Conservation (phyloP, 805 yeast genomes). For the Saturnispora besseyi region DNA sequence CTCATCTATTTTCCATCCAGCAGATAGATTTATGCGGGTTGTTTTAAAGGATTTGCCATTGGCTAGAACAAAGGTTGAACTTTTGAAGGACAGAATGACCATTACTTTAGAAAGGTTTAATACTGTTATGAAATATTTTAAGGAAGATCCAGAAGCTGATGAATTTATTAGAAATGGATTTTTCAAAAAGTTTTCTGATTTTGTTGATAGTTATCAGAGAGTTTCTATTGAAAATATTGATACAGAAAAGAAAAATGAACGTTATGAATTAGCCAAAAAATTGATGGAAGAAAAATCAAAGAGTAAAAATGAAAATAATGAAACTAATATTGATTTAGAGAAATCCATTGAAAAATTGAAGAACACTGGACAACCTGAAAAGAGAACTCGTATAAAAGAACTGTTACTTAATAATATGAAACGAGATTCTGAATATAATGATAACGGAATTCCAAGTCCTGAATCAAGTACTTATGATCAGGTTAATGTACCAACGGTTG, state of each 20-base stretch:
- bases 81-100: slow-evolving; percentile 54
- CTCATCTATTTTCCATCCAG: slow-evolving; percentile 69
- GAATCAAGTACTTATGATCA: not conserved
- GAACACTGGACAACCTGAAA: slow-evolving; percentile 63
- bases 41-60: slow-evolving; percentile 62
- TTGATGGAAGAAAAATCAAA: slow-evolving; percentile 28
- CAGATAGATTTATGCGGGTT: slow-evolving; percentile 56
- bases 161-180: slow-evolving; percentile 56
- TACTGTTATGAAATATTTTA: slow-evolving; percentile 70
- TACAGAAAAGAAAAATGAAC: slow-evolving; percentile 72
- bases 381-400: slow-evolving; percentile 42
- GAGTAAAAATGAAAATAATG: slow-evolving; percentile 33
- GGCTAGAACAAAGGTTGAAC: slow-evolving; percentile 62
- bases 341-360: slow-evolving; percentile 75
- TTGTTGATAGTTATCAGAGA: slow-evolving; percentile 67
- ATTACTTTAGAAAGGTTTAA: slow-evolving; percentile 58
- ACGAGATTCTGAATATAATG: slow-evolving; percentile 31
- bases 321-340: slow-evolving; percentile 56
- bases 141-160: slow-evolving; percentile 74
- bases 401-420: slow-evolving; percentile 70
- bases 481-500: not conserved
- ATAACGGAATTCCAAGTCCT: not conserved
- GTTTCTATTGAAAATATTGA: slow-evolving; percentile 73
- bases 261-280: slow-evolving; percentile 37
- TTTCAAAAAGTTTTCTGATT: slow-evolving; percentile 71